phyloP scores from a whole-genome alignment of 1,284 basidiomycete species.

The Porogramme epimiltina region DNA sequence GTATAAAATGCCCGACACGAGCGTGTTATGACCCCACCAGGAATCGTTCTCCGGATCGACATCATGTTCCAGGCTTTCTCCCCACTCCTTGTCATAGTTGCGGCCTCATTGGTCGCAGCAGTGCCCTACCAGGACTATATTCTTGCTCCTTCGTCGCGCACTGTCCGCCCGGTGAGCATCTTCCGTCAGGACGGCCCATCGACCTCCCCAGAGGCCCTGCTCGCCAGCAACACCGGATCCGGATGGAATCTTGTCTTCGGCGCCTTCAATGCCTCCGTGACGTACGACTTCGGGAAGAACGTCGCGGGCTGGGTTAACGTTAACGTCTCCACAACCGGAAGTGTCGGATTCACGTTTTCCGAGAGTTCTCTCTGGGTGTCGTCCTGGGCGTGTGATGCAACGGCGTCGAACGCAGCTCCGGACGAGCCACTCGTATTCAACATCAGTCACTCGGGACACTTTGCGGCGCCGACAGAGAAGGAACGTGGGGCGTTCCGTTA shows the following conservation, averaged over 20 bases:
- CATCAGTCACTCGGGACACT: conserved; percentile 5
- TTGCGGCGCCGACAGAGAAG: conserved; percentile 8
- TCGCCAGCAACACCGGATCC: neutral
- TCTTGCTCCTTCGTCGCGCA: conserved; percentile 15
- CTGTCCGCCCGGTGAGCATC: conserved; percentile 10
- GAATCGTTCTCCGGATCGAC: no score
- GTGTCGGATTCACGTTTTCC: conserved; percentile 16
- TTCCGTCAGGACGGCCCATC: conserved; percentile 10
- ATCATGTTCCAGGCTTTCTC: no score
- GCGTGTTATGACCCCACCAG: no score
- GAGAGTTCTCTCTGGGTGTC: conserved; percentile 22
- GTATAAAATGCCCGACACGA: no score
- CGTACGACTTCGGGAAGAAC: no score
- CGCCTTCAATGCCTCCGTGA: conserved; percentile 13
- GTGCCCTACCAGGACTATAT: conserved; percentile 18
- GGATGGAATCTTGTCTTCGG: conserved; percentile 3
- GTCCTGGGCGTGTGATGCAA: conserved; percentile 10
- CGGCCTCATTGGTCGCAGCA: neutral
- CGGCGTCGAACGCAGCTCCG: conserved; percentile 4
- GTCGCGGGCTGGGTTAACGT: conserved; percentile 18
- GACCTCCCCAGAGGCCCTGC: conserved; percentile 3
- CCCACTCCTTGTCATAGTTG: neutral
- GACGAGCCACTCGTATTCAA: conserved; percentile 17
- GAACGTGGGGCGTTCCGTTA: conserved; percentile 21
- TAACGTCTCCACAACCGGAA: conserved; percentile 9